Evolutionary conservation across 306 rosid species (phyloP), one percentile per base, ranked within the genome.

Genomic region (Lathyrus sativus): DNA sequence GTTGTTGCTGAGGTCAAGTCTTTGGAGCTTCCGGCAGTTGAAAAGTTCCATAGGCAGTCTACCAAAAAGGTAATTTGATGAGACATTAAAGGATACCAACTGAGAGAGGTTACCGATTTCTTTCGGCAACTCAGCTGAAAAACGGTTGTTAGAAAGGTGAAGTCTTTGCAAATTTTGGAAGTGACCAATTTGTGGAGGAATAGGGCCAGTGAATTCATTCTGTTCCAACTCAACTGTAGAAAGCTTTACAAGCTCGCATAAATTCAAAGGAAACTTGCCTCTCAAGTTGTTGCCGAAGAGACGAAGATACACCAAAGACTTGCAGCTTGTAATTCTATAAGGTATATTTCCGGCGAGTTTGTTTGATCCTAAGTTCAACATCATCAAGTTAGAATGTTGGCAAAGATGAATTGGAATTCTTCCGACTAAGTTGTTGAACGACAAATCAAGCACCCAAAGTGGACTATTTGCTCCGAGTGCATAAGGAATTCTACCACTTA

Each of bases 391-490:
- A 44, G 89, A 84, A 45, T 63, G 39, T 50, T 6, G 87, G 69
- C 96, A 90, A 35, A 90, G 83, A 73, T 84, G 77, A 31, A 81
- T 62, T 7, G 96, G 95, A 53, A 90, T 79, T 69, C 78, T 79
- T 54, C 96, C 95, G 6, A 81, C 77, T 63, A 90, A 72, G 46
- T 35, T 9, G 82, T 90, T 85, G 38, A 31, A 68, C n/a, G 91
- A 85, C 14, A 90, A 76, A 79, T 90, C 96, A 68, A 87, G 84
- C 22, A 90, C 95, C 96, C 95, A 87, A 66, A 90, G 91, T 43
- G 11, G 68, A 74, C 90, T 81, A 67, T 85, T 42, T 28, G 65
- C 84, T 54, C 96, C 96, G 8, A 86, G 81, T 71, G 65, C 77
- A 51, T 3, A 76, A 66, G 95, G 95, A 81, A 90, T 86, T 71